These are phyloP conservation scores for Ampelocalamus luodianensis DNA, from an alignment of 176 grass and related monocot genomes.

Conservation along the genomic window DNA sequence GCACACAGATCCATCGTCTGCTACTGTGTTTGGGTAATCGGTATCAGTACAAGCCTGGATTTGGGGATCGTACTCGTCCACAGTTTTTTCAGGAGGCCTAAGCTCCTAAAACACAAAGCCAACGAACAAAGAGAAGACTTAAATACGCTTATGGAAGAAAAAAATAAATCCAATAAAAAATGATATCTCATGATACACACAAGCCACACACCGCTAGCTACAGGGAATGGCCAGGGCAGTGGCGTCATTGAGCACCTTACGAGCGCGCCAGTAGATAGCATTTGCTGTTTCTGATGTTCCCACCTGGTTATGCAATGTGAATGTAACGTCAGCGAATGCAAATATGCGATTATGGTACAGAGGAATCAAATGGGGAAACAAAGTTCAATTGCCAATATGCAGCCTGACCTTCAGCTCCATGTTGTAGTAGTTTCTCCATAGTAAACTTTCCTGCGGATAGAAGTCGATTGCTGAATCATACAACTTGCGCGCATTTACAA, in stretches of 20 bases:
- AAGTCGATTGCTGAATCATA: conserved; percentile 57
- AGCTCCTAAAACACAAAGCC: neutral
- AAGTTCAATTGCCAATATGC: neutral
- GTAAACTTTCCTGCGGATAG: conserved; percentile 54
- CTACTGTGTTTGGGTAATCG: too few species aligned
- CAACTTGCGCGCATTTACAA: conserved; percentile 50
- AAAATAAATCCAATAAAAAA: conserved; percentile 34
- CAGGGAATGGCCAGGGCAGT: conserved; percentile 24
- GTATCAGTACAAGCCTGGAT: too few species aligned
- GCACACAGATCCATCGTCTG: too few species aligned
- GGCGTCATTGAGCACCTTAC: conserved; percentile 57
- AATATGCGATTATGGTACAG: neutral
- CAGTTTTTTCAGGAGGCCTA: neutral
- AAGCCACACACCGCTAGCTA: conserved; percentile 1
- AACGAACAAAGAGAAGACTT: neutral
- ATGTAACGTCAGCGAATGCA: neutral
- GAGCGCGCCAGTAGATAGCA: conserved; percentile 68
- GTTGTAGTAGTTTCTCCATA: conserved; percentile 71
- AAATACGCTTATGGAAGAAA: neutral
- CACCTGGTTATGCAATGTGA: conserved; percentile 36
- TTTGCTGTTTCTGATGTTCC: conserved; percentile 66
- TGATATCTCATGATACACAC: conserved; percentile 22
- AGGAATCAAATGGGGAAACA: neutral
- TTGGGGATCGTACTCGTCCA: neutral
- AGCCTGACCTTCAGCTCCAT: conserved; percentile 66